Conservation (phyloP, 495 filamentous ascomycete species). For the Patellaria atrata region DNA sequence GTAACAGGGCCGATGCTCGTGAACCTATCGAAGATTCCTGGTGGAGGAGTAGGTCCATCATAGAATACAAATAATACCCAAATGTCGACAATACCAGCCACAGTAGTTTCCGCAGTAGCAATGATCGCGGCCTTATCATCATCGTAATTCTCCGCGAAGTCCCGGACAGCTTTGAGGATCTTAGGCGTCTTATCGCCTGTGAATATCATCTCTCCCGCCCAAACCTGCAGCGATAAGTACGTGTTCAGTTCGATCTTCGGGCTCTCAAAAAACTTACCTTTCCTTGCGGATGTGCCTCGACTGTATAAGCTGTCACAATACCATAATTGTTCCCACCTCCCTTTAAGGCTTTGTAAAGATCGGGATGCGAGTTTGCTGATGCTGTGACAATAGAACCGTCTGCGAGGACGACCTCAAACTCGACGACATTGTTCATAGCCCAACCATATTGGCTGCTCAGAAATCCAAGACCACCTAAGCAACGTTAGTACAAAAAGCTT, state of each 20-base stretch:
- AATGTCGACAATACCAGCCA: constrained; percentile 30
- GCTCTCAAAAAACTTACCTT: no score
- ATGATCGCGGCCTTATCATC: constrained; percentile 17
- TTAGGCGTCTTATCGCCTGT: constrained; percentile 4
- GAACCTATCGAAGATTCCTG: constrained; percentile 42
- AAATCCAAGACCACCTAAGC: constrained; percentile 8
- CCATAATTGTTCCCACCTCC: constrained; percentile 41
- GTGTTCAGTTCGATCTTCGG: no score
- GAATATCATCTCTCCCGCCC: constrained; percentile 14
- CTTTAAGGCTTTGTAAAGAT: constrained; percentile 47
- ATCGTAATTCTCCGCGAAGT: constrained; percentile 15
- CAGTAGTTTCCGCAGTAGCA: constrained; percentile 37
- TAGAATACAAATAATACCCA: constrained; percentile 53
- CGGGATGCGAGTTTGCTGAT: constrained; percentile 34
- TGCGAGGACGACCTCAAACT: constrained; percentile 36
- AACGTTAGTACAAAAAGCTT: constrained; percentile 28
- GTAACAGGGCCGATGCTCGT: constrained; percentile 34
- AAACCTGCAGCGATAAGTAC: constrained; percentile 6
- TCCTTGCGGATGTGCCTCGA: constrained; percentile 11
- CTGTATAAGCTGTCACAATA: constrained; percentile 30
- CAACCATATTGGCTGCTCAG: constrained; percentile 31
- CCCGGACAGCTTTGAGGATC: constrained; percentile 10
- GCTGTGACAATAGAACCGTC: constrained; percentile 41
- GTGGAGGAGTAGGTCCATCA: constrained; percentile 40
- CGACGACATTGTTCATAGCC: constrained; percentile 35